Evolutionary conservation across 768 basidiomycete genomes (phyloP), one percentile per base, ranked within the genome.

Genomic region (Krasilnikovozyma curviuscula): DNA sequence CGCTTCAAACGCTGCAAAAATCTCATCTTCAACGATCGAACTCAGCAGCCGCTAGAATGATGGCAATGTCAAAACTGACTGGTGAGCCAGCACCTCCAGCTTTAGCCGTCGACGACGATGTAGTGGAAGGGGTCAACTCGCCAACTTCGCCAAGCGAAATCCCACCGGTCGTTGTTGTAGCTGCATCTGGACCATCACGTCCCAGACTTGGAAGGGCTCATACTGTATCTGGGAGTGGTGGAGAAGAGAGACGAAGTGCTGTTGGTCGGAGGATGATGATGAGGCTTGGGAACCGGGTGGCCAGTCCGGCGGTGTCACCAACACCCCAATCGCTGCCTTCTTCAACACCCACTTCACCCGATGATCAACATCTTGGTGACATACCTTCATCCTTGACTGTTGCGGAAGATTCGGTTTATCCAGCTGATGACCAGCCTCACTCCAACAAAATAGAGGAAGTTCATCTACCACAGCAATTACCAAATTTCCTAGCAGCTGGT

Each of bases 51-150:
- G 81, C 80, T 19, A 73, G 79, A 40, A 72, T 75, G 56, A 67
- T 76, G 63, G 85, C 85, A 4, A 75, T 91, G 74, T 76, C 77
- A 54, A 88, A 85, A 61, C 69, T 93, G 47, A 85, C 80, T 1
- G 81, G 82, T 33, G 79, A 78, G 24, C 66, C 73, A 39, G 70
- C 74, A 21, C 74, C 79, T 9, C 68, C 72, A 13, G 40, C 59
- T 18, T 51, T 56, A 10, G 46, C 54, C 53, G 49, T 65, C 58
- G 59, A 63, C 40, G 59, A 62, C 46, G 33, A 24, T 23, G 24
- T 7, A 4, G 21, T n/a, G 46, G 5, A 18, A 16, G 37, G 16
- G 18, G 10, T 16, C n/a, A 40, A 33, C 21, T 8, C 13, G n/a
- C 13, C 31, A 31, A 16, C 39, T 35, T n/a, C 19, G 32, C 24